phyloP scores from a whole-genome alignment of 2,329 filamentous ascomycete genomes.

The Aspergillus sp. region DNA sequence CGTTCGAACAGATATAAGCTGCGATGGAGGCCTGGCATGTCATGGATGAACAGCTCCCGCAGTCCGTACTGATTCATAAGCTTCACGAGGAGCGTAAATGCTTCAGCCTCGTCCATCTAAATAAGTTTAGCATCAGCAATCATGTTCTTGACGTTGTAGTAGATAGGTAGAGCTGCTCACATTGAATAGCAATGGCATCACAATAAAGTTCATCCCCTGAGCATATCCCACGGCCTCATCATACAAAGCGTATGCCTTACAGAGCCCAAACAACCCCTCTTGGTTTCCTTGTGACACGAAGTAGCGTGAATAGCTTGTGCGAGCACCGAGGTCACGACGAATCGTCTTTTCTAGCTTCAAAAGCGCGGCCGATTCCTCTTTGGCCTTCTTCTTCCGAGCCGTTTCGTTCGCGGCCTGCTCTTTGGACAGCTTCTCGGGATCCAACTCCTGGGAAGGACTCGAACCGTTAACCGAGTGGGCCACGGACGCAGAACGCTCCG shows the following conservation, averaged over 20 bases:
- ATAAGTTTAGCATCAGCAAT: constrained; percentile 2
- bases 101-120: constrained; percentile 94
- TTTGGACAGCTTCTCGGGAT: constrained; percentile 65
- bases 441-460: constrained; percentile 63
- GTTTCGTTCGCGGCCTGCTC: constrained; percentile 64
- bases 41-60: constrained; percentile 87
- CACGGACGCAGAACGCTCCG: constrained; percentile 67
- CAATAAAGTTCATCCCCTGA: constrained; percentile 98
- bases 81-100: constrained; percentile 87
- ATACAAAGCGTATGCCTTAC: constrained; percentile 95
- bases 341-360: constrained; percentile 89
- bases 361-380: constrained; percentile 72
- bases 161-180: constrained; percentile 51
- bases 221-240: constrained; percentile 95
- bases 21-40: constrained; percentile 94
- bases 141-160: not conserved
- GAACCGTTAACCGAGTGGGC: constrained; percentile 59
- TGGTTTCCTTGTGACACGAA: constrained; percentile 87
- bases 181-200: constrained; percentile 95
- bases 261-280: constrained; percentile 90
- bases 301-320: constrained; percentile 97
- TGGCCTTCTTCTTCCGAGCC: constrained; percentile 75
- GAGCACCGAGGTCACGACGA: constrained; percentile 82
- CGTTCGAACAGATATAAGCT: constrained; percentile 94
- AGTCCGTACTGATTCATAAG: constrained; percentile 97